A percentile compares a stretch with the other conserved stretches of the same genome.
Conservation (phyloP, 129 eudicot species). For the Gnaphalium uliginosum region DNA sequence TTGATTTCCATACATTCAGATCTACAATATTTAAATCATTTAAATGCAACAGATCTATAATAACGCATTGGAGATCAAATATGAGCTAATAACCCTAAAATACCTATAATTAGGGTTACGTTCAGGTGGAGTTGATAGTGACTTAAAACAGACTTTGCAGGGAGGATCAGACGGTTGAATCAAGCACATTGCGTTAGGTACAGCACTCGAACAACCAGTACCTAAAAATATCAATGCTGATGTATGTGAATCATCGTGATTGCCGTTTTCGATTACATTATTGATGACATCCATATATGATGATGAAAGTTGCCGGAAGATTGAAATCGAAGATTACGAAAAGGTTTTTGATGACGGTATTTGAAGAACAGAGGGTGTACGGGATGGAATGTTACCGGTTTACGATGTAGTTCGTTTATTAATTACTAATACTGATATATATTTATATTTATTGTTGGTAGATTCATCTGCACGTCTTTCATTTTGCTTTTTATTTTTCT, state of each 20-base stretch:
- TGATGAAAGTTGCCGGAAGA: conserved; percentile 7
- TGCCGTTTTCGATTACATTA: conserved; percentile 50
- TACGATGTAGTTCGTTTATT: background rate
- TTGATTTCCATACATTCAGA: background rate
- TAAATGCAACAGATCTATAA: background rate
- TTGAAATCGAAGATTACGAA: conserved; percentile 7
- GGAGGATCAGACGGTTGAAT: conserved; percentile 91
- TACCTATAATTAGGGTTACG: conserved; percentile 89
- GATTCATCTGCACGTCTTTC: background rate
- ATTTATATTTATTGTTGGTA: background rate
- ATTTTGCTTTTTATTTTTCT: background rate
- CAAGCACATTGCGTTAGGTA: conserved; percentile 79
- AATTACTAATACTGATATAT: too few species aligned
- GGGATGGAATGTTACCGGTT: background rate
- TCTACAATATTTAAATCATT: background rate
- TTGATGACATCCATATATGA: conserved; percentile 33
- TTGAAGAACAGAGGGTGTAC: conserved; percentile 3
- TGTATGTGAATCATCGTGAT: conserved; percentile 30
- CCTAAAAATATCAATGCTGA: conserved; percentile 86
- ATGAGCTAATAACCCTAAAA: background rate
- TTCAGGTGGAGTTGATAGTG: conserved; percentile 67
- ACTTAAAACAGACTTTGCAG: conserved; percentile 64
- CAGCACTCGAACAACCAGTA: conserved; percentile 92
- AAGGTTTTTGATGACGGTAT: conserved; percentile 18
- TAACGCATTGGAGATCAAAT: background rate